Evolutionary conservation across 2,329 filamentous ascomycete species (phyloP), one percentile per base, ranked within the genome.

Genomic region (Tothia fuscella): DNA sequence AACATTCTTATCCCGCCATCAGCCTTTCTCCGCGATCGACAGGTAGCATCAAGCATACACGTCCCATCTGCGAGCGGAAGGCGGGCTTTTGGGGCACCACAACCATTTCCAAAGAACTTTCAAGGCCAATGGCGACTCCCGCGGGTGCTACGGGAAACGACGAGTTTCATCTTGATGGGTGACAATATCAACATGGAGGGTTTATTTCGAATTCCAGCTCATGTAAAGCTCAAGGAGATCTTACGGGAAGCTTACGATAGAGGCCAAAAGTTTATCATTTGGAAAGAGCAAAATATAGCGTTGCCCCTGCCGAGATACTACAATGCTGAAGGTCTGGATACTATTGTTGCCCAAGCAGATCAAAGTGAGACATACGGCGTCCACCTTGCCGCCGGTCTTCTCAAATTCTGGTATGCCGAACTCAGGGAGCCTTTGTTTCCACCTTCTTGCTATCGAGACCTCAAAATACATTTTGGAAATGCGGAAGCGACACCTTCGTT

Each of bases 341-440:
- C 63, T 16, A 61, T 68, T 20, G 52, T 71, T 3, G 58, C 60
- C 19, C 65, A 71, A 43, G 53, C 71, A 4, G 63, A 68, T 24
- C 55, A 61, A 4, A 60, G 59, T 39, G 68, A 73, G 48, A 64
- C 70, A 5, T 75, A 72, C 50, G 65, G 67, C 2, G 67, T 71
- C 2, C 68, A 68, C 48, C 61, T 69, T 44, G 70, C 70, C 3
- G 68, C 70, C 7, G 67, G 63, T 5, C 49, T 75, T 33, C 67
- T 74, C 55, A 75, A 75, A 51, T 53, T 64, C 6, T 75, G 71
- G 68, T 75, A 75, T 46, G 58, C 70, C 20, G 65, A 68, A 30
- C 55, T 75, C 7, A 62, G 64, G 17, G 60, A 68, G 41, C 70
- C 71, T 3, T 60, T 75, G 41, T 67, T 74, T 43, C 66, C 69